Percentiles rank a stretch among this genome's conserved stretches.
These are phyloP conservation scores for Stachybotrys chlorohalonatus DNA, from an alignment of 2,329 filamentous ascomycete species.

Conservation along the genomic window DNA sequence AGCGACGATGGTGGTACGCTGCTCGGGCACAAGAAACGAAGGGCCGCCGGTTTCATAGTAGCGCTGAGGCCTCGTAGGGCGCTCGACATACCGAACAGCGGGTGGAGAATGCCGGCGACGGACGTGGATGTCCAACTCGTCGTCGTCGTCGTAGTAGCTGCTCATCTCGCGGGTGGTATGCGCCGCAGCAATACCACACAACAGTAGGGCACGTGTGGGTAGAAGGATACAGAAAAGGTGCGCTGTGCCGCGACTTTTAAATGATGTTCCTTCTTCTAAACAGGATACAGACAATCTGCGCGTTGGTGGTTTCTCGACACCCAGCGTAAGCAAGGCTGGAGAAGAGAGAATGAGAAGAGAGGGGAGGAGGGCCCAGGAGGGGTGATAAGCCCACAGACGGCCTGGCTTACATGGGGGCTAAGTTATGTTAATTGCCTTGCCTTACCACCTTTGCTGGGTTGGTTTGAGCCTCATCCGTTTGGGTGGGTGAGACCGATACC, in stretches of 20 bases:
- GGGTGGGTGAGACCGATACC: no score
- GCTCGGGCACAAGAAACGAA: constrained; percentile 34
- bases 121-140: constrained; percentile 45
- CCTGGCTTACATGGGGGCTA: no score
- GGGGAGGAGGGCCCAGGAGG: no score
- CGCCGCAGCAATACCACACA: background rate
- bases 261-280: no score
- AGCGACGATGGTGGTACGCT: constrained; percentile 33
- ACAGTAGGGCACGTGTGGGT: background rate
- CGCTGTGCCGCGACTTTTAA: background rate
- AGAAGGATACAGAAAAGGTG: background rate
- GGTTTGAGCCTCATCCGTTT: no score
- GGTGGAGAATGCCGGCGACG: constrained; percentile 31
- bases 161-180: constrained; percentile 14
- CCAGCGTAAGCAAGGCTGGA: no score
- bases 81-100: constrained; percentile 37
- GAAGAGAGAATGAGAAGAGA: no score
- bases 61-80: constrained; percentile 24
- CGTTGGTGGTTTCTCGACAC: no score
- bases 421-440: no score
- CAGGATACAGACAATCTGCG: no score
- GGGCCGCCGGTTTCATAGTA: constrained; percentile 32
- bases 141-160: constrained; percentile 41
- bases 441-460: no score
- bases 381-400: no score